These are phyloP conservation scores for Citrullus amarus DNA, from an alignment of 306 rosid species.

Conservation along the genomic window DNA sequence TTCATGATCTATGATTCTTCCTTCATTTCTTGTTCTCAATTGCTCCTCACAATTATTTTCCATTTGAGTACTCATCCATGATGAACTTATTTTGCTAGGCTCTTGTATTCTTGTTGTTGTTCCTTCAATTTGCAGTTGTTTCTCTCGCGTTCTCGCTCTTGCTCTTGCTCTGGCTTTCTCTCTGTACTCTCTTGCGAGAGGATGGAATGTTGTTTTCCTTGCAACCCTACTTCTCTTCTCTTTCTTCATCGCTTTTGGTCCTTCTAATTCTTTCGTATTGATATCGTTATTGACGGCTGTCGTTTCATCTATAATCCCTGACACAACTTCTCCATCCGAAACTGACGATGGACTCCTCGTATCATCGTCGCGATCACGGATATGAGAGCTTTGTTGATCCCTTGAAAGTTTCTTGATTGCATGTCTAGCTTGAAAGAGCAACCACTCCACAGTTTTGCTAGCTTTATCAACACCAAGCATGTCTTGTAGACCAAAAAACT, in stretches of 20 bases:
- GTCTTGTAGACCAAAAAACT: slow-evolving; percentile 83
- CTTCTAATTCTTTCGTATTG: slow-evolving; percentile 3
- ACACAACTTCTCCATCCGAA: slow-evolving; percentile 66
- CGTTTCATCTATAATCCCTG: slow-evolving; percentile 19
- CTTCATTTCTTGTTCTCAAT: slow-evolving; percentile 26
- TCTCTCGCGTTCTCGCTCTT: slow-evolving; percentile 45
- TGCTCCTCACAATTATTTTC: slow-evolving; percentile 22
- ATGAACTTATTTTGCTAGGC: slow-evolving; percentile 10
- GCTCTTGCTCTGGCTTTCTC: slow-evolving; percentile 74
- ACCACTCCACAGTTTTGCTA: slow-evolving; percentile 88
- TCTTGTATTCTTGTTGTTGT: not conserved
- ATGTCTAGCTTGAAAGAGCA: slow-evolving; percentile 38
- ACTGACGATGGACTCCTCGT: slow-evolving; percentile 30
- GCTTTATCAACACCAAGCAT: slow-evolving; percentile 74
- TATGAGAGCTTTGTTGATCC: not conserved
- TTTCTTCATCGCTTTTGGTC: not conserved
- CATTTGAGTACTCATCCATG: slow-evolving; percentile 38
- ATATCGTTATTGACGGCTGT: slow-evolving; percentile 3
- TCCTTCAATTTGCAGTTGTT: slow-evolving; percentile 11
- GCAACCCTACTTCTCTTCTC: slow-evolving; percentile 14
- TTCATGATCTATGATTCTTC: slow-evolving; percentile 12
- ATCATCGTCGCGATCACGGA: slow-evolving; percentile 3
- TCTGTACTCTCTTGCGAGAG: slow-evolving; percentile 34
- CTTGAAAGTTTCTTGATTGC: slow-evolving; percentile 51
- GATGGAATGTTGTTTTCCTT: slow-evolving; percentile 18